Evolutionary conservation across 1,139 yeast genomes (phyloP).

Genomic region (Lodderomyces margitis): DNA sequence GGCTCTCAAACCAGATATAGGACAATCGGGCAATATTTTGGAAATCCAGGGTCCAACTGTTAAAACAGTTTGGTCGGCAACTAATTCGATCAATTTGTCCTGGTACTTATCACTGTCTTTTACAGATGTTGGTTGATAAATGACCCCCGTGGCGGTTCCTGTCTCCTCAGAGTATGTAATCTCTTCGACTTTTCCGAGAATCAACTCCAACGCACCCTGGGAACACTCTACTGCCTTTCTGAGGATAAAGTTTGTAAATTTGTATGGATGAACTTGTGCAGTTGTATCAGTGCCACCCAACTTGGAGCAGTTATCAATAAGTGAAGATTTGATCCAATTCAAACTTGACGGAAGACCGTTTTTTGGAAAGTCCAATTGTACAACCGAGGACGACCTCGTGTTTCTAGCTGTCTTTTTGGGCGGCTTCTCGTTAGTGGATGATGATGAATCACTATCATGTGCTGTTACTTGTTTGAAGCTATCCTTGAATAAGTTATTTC

Average conservation of each 20-base stretch:
- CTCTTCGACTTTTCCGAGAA: conserved; percentile 80
- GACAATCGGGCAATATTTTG: conserved; percentile 83
- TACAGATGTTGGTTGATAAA: conserved; percentile 59
- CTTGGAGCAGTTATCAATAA: conserved; percentile 72
- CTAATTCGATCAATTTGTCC: conserved; percentile 35
- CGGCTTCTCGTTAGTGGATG: conserved; percentile 27
- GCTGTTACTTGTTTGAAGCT: conserved; percentile 13
- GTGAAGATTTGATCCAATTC: conserved; percentile 73
- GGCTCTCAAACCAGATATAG: conserved; percentile 88
- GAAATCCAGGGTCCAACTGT: conserved; percentile 98
- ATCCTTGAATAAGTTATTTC: conserved; percentile 5
- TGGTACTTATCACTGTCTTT: conserved; percentile 28
- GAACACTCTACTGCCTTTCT: conserved; percentile 70
- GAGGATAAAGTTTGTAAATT: conserved; percentile 78
- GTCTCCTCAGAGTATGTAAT: conserved; percentile 59
- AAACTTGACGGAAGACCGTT: conserved; percentile 61
- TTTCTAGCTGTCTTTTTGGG: conserved; percentile 33
- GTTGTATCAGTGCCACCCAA: conserved; percentile 87
- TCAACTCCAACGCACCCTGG: conserved; percentile 77
- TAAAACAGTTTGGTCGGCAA: conserved; percentile 76
- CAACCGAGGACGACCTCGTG: conserved; percentile 18
- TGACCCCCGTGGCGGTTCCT: conserved; percentile 65
- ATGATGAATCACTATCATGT: conserved; percentile 22
- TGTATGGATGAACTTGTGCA: conserved; percentile 96
- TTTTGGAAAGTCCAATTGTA: conserved; percentile 13